These are phyloP conservation scores for Chalaropsis thielavioides DNA, from an alignment of 2,329 filamentous ascomycete genomes.

Conservation along the genomic window DNA sequence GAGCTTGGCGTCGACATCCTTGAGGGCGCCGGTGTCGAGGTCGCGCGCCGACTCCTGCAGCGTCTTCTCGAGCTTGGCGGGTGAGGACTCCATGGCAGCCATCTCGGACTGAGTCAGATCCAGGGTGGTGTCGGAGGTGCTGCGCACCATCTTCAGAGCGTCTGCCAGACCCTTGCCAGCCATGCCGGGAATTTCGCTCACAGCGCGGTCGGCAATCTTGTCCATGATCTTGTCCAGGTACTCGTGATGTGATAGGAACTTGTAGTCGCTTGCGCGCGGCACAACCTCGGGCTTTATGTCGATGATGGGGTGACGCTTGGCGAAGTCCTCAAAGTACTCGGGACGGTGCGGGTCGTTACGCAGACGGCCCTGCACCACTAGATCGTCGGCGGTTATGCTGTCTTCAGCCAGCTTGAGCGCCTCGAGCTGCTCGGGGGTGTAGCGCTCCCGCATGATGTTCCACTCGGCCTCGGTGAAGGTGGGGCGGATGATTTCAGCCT, in stretches of 20 bases:
- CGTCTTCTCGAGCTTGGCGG: conserved; percentile 23
- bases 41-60: conserved; percentile 9
- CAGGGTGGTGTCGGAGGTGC: conserved; percentile 29
- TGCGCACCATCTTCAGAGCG: conserved; percentile 31
- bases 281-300: conserved; percentile 48
- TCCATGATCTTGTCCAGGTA: conserved; percentile 26
- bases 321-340: conserved; percentile 71
- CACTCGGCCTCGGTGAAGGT: conserved; percentile 55
- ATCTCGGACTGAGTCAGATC: conserved; percentile 38
- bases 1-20: conserved; percentile 14
- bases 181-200: conserved; percentile 31
- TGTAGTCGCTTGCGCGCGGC: conserved; percentile 36
- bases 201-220: conserved; percentile 38
- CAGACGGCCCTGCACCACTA: conserved; percentile 56
- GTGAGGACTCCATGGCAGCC: conserved; percentile 36
- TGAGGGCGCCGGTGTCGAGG: conserved; percentile 13
- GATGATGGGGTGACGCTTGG: conserved; percentile 58
- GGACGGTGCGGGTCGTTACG: conserved; percentile 59
- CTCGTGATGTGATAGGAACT: conserved; percentile 48
- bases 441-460: conserved; percentile 46
- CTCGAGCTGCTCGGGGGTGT: conserved; percentile 66
- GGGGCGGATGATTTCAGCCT: conserved; percentile 27
- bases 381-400: conserved; percentile 58
- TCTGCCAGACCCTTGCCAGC: conserved; percentile 31
- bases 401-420: conserved; percentile 70